A percentile compares a stretch with the other conserved stretches of the same genome.
Conservation (phyloP, 1,284 basidiomycete genomes). For the Naganishia cerealis region DNA sequence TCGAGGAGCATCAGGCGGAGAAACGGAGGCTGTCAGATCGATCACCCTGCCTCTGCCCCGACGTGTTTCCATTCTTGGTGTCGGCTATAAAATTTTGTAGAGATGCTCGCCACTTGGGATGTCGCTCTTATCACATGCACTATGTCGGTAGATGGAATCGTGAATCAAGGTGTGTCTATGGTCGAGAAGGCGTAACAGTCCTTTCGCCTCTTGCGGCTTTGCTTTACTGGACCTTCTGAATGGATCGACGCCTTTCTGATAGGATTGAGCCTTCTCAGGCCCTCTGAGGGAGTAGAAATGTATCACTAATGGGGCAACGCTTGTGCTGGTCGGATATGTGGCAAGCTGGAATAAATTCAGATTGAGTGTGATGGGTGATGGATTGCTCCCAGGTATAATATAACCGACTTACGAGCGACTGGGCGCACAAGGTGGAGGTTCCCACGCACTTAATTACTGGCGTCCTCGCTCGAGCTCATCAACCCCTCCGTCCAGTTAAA, state of each 20-base stretch:
- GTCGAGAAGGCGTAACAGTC: neutral
- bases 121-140: neutral
- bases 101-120: neutral
- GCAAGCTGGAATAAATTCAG: too few relatives aligned
- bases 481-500: too few relatives aligned
- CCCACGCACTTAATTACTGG: too few relatives aligned
- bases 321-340: too few relatives aligned
- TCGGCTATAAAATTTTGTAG: neutral
- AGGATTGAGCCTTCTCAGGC: neutral
- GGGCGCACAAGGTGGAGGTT: too few relatives aligned
- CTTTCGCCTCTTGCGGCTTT: neutral
- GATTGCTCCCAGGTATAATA: too few relatives aligned
- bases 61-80: slow-evolving; percentile 13
- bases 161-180: neutral
- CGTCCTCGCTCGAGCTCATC: too few relatives aligned
- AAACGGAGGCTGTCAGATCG: slow-evolving; percentile 26
- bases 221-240: neutral
- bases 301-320: too few relatives aligned
- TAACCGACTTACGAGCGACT: too few relatives aligned
- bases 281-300: neutral
- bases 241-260: neutral
- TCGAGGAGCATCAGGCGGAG: slow-evolving; percentile 30
- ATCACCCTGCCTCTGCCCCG: slow-evolving; percentile 24
- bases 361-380: too few relatives aligned
- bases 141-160: neutral